Percentiles rank a stretch among this genome's conserved stretches.
Evolutionary conservation across 164 flowering plant genomes (phyloP).

Genomic region (Chloranthus sessilifolius): DNA sequence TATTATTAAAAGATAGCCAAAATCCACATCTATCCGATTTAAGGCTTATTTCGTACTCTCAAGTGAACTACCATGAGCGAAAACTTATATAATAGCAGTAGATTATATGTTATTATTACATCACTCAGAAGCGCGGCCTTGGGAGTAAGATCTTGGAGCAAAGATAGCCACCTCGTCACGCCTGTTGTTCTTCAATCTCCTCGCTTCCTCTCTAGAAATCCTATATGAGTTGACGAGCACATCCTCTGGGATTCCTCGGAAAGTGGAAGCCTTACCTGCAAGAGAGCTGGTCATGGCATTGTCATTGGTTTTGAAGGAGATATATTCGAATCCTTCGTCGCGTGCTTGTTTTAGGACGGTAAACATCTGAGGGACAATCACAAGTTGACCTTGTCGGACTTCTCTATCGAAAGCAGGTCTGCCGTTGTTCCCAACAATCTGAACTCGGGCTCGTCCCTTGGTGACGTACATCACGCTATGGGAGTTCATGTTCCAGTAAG

Average conservation of each 20-base stretch:
- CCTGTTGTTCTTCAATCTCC: slow-evolving; percentile 35
- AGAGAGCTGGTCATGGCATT: slow-evolving; percentile 39
- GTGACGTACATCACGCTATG: slow-evolving; percentile 45
- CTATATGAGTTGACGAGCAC: slow-evolving; percentile 37
- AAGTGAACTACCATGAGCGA: background rate
- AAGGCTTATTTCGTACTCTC: too few species aligned
- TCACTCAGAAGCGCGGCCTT: background rate
- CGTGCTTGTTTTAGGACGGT: slow-evolving; percentile 37
- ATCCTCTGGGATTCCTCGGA: slow-evolving; percentile 37
- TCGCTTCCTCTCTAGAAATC: slow-evolving; percentile 39
- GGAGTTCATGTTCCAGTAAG: slow-evolving; percentile 52
- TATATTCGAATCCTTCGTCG: slow-evolving; percentile 40
- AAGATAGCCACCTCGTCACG: slow-evolving; percentile 22
- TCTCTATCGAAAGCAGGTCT: slow-evolving; percentile 33
- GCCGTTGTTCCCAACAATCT: slow-evolving; percentile 37
- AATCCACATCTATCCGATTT: background rate
- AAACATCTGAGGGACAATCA: slow-evolving; percentile 50
- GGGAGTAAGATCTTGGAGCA: slow-evolving; percentile 14
- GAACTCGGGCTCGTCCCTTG: slow-evolving; percentile 40
- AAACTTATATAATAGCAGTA: background rate
- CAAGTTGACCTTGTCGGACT: slow-evolving; percentile 36
- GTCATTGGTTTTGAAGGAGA: slow-evolving; percentile 49
- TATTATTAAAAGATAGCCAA: background rate
- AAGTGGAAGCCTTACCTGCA: slow-evolving; percentile 38
- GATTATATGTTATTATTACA: background rate